Conservation (phyloP, 306 rosid genomes). For the Senna tora region DNA sequence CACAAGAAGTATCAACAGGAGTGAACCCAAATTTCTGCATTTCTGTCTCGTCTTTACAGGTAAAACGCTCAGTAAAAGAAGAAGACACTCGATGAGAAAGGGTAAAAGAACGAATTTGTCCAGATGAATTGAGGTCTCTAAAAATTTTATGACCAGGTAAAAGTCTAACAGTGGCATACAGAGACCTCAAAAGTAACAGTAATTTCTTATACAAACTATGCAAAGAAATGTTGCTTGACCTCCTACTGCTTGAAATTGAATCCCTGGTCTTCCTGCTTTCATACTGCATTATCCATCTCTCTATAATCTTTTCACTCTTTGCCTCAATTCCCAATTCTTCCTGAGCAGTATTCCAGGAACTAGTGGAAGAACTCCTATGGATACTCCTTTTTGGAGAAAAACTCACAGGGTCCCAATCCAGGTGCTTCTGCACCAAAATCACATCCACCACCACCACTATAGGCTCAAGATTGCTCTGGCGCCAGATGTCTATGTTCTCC, state of each 20-base stretch:
- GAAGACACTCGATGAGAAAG: constrained; percentile 76
- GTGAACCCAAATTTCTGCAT: constrained; percentile 76
- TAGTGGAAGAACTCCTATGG: constrained; percentile 44
- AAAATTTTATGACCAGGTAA: constrained; percentile 73
- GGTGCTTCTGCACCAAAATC: constrained; percentile 64
- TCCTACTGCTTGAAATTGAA: constrained; percentile 56
- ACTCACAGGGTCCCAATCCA: constrained; percentile 45
- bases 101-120: constrained; percentile 57
- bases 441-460: constrained; percentile 84
- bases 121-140: constrained; percentile 68
- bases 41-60: constrained; percentile 65
- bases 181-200: constrained; percentile 73
- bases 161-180: constrained; percentile 77
- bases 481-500: constrained; percentile 72
- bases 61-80: constrained; percentile 71
- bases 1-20: constrained; percentile 79
- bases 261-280: constrained; percentile 63
- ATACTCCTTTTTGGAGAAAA: constrained; percentile 57
- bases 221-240: constrained; percentile 56
- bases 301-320: constrained; percentile 71
- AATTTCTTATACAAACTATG: constrained; percentile 67
- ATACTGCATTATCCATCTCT: constrained; percentile 84
- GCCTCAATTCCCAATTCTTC: constrained; percentile 54
- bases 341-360: constrained; percentile 52
- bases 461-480: constrained; percentile 64